phyloP scores from a whole-genome alignment of 805 yeast species.

The Grigorovia jiainica region DNA sequence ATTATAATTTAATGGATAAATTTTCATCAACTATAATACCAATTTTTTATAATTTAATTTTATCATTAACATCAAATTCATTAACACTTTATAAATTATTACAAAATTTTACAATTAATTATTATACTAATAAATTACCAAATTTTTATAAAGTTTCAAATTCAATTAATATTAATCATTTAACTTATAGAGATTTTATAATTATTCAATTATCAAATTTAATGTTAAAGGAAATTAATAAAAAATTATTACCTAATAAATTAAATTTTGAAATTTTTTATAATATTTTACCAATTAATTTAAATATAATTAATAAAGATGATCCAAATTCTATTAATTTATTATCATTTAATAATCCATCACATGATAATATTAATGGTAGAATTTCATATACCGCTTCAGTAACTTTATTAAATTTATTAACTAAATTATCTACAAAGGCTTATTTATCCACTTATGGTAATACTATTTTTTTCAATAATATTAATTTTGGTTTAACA shows the following conservation, averaged over 20 bases:
- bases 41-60: slow-evolving; percentile 41
- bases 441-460: slow-evolving; percentile 18
- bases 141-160: slow-evolving; percentile 35
- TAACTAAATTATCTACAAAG: slow-evolving; percentile 24
- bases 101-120: slow-evolving; percentile 34
- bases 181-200: slow-evolving; percentile 56
- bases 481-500: neutral
- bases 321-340: slow-evolving; percentile 14
- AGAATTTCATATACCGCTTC: slow-evolving; percentile 43
- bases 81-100: slow-evolving; percentile 33
- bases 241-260: slow-evolving; percentile 27
- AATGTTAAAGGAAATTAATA: slow-evolving; percentile 31
- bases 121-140: slow-evolving; percentile 45
- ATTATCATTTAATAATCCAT: slow-evolving; percentile 24
- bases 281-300: slow-evolving; percentile 43
- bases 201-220: slow-evolving; percentile 43
- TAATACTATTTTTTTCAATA: neutral
- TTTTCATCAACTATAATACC: slow-evolving; percentile 33
- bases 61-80: slow-evolving; percentile 39
- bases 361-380: slow-evolving; percentile 22
- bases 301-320: slow-evolving; percentile 4
- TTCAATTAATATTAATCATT: slow-evolving; percentile 27
- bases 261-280: slow-evolving; percentile 51
- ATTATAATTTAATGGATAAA: slow-evolving; percentile 25
- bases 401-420: slow-evolving; percentile 34